A percentile compares a stretch with the other conserved stretches of the same genome.
Evolutionary conservation across 495 filamentous ascomycete species (phyloP).

Genomic region (Penicillium verhagenii): DNA sequence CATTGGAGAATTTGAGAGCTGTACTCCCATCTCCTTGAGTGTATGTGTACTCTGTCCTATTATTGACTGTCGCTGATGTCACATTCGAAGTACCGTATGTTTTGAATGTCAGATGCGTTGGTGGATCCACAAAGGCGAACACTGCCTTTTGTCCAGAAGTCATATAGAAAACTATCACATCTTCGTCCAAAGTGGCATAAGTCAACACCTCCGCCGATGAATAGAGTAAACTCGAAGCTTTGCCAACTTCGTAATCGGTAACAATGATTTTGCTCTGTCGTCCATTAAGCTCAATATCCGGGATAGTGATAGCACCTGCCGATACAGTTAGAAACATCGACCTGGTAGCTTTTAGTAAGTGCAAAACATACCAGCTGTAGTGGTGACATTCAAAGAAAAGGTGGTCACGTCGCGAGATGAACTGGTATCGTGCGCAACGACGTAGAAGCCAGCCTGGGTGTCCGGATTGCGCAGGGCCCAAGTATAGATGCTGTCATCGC

Average conservation of each 20-base stretch:
- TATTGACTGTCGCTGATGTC: slow-evolving; percentile 42
- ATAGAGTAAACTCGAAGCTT: slow-evolving; percentile 56
- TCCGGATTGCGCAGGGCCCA: slow-evolving; percentile 56
- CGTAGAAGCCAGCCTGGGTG: slow-evolving; percentile 58
- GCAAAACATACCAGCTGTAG: slow-evolving; percentile 46
- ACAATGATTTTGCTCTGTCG: slow-evolving; percentile 72
- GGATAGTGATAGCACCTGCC: slow-evolving; percentile 49
- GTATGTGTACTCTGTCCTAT: slow-evolving; percentile 45
- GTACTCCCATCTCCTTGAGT: slow-evolving; percentile 34
- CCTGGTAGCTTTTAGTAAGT: background rate
- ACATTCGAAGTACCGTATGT: slow-evolving; percentile 41
- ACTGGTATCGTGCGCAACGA: slow-evolving; percentile 59
- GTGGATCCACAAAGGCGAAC: slow-evolving; percentile 48
- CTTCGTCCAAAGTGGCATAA: slow-evolving; percentile 41
- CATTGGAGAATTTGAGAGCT: slow-evolving; percentile 50
- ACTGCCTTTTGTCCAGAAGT: slow-evolving; percentile 61
- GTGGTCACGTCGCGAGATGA: slow-evolving; percentile 47
- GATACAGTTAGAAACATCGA: background rate
- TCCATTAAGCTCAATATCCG: slow-evolving; percentile 62
- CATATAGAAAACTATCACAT: slow-evolving; percentile 58
- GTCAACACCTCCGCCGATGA: slow-evolving; percentile 71
- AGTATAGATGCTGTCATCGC: slow-evolving; percentile 42
- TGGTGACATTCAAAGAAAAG: slow-evolving; percentile 59
- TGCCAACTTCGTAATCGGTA: slow-evolving; percentile 64
- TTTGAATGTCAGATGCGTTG: slow-evolving; percentile 39